Percentiles rank a stretch among this genome's conserved stretches.
phyloP scores from a whole-genome alignment of 371 early-diverging fungal genomes.

The Catenaria anguillulae region DNA sequence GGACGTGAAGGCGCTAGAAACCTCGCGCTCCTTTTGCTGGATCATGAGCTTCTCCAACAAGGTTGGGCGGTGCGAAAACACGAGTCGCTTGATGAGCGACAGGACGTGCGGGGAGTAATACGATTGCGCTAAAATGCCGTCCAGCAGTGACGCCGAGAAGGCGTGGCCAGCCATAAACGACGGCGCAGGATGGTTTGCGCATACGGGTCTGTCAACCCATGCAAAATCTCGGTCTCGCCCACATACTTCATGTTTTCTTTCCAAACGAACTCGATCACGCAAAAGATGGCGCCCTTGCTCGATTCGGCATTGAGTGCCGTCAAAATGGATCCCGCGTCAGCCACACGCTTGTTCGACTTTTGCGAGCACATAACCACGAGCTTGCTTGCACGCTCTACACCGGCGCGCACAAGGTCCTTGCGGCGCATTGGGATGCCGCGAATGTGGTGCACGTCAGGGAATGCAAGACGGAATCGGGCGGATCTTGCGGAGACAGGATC shows the following conservation, averaged over 20 bases:
- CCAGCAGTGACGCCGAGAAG: slow-evolving; percentile 42
- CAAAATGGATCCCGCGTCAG: slow-evolving; percentile 45
- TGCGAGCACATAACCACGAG: slow-evolving; percentile 39
- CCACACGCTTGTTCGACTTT: slow-evolving; percentile 16
- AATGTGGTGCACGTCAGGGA: slow-evolving; percentile 28
- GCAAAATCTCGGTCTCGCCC: slow-evolving; percentile 32
- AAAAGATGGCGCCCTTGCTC: slow-evolving; percentile 31
- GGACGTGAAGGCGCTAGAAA: slow-evolving; percentile 12
- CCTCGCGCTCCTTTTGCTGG: slow-evolving; percentile 17
- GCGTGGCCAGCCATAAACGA: slow-evolving; percentile 50
- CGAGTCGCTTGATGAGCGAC: slow-evolving; percentile 29
- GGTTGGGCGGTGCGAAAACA: slow-evolving; percentile 23
- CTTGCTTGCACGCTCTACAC: slow-evolving; percentile 30
- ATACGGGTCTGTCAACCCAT: neutral
- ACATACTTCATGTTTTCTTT: slow-evolving; percentile 53
- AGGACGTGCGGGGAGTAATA: slow-evolving; percentile 40
- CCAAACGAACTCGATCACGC: slow-evolving; percentile 49
- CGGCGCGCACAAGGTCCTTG: slow-evolving; percentile 35
- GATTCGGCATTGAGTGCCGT: slow-evolving; percentile 50
- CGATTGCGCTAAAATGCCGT: slow-evolving; percentile 47
- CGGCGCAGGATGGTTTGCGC: slow-evolving; percentile 35
- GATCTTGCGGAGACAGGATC: slow-evolving; percentile 21
- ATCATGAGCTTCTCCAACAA: slow-evolving; percentile 16
- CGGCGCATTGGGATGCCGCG: slow-evolving; percentile 39
- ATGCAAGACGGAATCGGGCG: neutral